A percentile compares a stretch with the other conserved stretches of the same genome.
Evolutionary conservation across 2,329 filamentous ascomycete species (phyloP).

Genomic region (Colletotrichum falcatum): DNA sequence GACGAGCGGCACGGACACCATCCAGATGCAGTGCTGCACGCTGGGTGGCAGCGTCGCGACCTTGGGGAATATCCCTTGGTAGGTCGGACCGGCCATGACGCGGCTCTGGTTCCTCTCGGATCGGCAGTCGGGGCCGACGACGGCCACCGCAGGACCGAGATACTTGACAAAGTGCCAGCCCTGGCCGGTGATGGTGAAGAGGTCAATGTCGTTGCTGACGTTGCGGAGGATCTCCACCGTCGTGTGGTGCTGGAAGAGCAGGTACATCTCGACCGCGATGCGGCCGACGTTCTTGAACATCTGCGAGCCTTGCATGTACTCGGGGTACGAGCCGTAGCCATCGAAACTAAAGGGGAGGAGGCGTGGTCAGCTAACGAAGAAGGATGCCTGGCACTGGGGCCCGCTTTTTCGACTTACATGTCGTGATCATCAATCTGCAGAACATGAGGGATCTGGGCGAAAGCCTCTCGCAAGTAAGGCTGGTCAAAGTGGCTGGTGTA

Average conservation of each 20-base stretch:
- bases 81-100: slow-evolving; percentile 95
- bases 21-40: slow-evolving; percentile 97
- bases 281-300: slow-evolving; percentile 99
- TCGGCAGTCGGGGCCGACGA: slow-evolving; percentile 90
- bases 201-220: slow-evolving; percentile 86
- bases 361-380: slow-evolving; percentile 41
- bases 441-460: slow-evolving; percentile 96
- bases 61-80: slow-evolving; percentile 97
- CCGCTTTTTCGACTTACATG: slow-evolving; percentile 75
- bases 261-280: slow-evolving; percentile 96
- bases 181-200: slow-evolving; percentile 96
- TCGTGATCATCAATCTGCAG: slow-evolving; percentile 96
- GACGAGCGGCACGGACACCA: slow-evolving; percentile 89
- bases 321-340: slow-evolving; percentile 95
- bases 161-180: slow-evolving; percentile 99
- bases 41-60: slow-evolving; percentile 89
- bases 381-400: neutral
- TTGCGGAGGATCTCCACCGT: slow-evolving; percentile 93
- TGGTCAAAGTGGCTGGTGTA: slow-evolving; percentile 99
- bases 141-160: slow-evolving; percentile 88
- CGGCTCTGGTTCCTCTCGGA: slow-evolving; percentile 91
- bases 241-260: slow-evolving; percentile 98
- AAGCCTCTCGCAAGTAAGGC: slow-evolving; percentile 91
- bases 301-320: slow-evolving; percentile 97
- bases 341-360: slow-evolving; percentile 82